Conservation (phyloP, 495 filamentous ascomycete genomes). For the Aspergillus asperescens region DNA sequence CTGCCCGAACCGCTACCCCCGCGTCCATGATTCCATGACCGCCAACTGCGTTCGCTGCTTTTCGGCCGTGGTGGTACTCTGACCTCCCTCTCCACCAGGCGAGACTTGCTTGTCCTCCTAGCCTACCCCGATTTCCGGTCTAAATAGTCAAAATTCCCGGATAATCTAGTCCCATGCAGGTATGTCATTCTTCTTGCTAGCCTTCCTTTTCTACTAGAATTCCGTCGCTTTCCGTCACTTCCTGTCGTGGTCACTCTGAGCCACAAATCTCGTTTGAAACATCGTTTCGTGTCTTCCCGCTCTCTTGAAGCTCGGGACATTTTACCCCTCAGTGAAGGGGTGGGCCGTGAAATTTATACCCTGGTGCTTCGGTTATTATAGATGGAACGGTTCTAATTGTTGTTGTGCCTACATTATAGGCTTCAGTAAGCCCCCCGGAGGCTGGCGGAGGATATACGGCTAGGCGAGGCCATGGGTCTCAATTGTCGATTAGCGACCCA, state of each 20-base stretch:
- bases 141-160: constrained; percentile 23
- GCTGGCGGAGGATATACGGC: constrained; percentile 49
- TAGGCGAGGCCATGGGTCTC: constrained; percentile 58
- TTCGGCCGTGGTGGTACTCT: constrained; percentile 39
- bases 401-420: constrained; percentile 26
- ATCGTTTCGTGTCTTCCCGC: neutral
- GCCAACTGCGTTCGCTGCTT: constrained; percentile 24
- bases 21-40: constrained; percentile 41
- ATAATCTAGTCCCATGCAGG: constrained; percentile 42
- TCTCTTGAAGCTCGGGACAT: neutral
- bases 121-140: constrained; percentile 27
- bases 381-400: constrained; percentile 6
- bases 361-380: neutral
- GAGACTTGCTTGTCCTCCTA: constrained; percentile 20
- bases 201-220: neutral
- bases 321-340: constrained; percentile 7
- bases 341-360: neutral
- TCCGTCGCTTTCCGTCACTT: neutral
- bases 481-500: constrained; percentile 70
- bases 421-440: constrained; percentile 50
- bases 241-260: neutral
- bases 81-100: constrained; percentile 31
- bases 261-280: neutral
- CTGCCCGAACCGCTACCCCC: constrained; percentile 26
- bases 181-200: constrained; percentile 21